These are phyloP conservation scores for Boletus holoroseus DNA, from an alignment of 1,284 basidiomycete genomes.

Conservation along the genomic window DNA sequence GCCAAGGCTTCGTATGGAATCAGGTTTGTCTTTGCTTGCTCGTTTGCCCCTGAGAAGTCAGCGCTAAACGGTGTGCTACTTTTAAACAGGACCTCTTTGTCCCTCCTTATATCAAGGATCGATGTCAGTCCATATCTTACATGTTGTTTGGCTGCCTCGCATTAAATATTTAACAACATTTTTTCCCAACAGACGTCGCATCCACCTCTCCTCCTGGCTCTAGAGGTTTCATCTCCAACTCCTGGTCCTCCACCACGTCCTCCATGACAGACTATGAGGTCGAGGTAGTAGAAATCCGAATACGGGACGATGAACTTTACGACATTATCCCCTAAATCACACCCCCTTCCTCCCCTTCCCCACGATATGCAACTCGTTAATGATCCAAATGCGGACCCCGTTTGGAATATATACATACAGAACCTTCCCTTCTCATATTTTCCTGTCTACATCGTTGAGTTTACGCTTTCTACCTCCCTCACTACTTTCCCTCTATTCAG, in stretches of 20 bases:
- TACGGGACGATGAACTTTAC: conserved; percentile 67
- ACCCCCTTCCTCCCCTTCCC: background rate
- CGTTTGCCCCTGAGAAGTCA: background rate
- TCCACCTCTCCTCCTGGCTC: conserved; percentile 74
- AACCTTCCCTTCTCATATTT: conserved; percentile 2
- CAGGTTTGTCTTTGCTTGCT: conserved; percentile 47
- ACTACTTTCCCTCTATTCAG: background rate
- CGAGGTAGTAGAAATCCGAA: conserved; percentile 79
- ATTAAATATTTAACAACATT: background rate
- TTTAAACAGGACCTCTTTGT: conserved; percentile 67
- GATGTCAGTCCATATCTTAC: conserved; percentile 54
- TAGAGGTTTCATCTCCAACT: conserved; percentile 59
- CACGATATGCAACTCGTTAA: conserved; percentile 13
- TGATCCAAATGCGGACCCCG: conserved; percentile 8
- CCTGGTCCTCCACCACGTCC: conserved; percentile 60
- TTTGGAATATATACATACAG: conserved; percentile 16
- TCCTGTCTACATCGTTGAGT: conserved; percentile 5
- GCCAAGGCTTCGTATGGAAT: conserved; percentile 85
- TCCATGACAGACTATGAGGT: conserved; percentile 67
- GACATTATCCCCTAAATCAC: conserved; percentile 61
- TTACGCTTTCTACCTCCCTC: conserved; percentile 10
- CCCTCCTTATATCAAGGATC: conserved; percentile 79
- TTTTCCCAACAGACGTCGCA: conserved; percentile 56
- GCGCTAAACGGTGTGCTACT: conserved; percentile 5
- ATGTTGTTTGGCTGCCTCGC: conserved; percentile 2